phyloP scores from a whole-genome alignment of 495 filamentous ascomycete species.

The Aspergillus heteromorphus region DNA sequence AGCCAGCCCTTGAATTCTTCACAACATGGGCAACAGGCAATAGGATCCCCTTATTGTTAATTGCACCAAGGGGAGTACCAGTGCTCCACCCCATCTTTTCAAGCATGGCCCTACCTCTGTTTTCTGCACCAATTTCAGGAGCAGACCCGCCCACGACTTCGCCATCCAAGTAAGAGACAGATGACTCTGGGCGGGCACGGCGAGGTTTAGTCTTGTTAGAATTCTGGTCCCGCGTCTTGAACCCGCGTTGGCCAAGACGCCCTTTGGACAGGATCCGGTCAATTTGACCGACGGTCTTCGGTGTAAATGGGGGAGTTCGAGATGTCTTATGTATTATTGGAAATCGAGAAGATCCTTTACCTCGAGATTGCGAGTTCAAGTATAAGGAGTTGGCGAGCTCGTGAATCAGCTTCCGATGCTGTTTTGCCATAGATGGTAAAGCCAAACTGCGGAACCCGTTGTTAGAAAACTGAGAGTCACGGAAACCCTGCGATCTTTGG shows the following conservation, averaged over 20 bases:
- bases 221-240: slow-evolving; percentile 24
- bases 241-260: slow-evolving; percentile 30
- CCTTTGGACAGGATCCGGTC: slow-evolving; percentile 30
- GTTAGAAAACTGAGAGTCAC: not conserved
- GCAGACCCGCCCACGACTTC: slow-evolving; percentile 82
- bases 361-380: slow-evolving; percentile 78
- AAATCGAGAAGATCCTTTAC: slow-evolving; percentile 66
- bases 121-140: slow-evolving; percentile 76
- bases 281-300: slow-evolving; percentile 34
- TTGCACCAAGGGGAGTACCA: slow-evolving; percentile 78
- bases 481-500: not conserved
- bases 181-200: slow-evolving; percentile 35
- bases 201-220: slow-evolving; percentile 24
- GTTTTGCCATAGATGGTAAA: slow-evolving; percentile 79
- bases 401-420: slow-evolving; percentile 70
- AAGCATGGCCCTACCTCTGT: slow-evolving; percentile 80
- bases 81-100: slow-evolving; percentile 97
- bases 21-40: slow-evolving; percentile 83
- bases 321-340: slow-evolving; percentile 72
- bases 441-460: slow-evolving; percentile 50
- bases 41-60: slow-evolving; percentile 82
- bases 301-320: slow-evolving; percentile 50
- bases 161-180: slow-evolving; percentile 69
- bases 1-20: slow-evolving; percentile 76
- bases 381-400: slow-evolving; percentile 62